Percentiles rank a stretch among this genome's conserved stretches.
phyloP scores from a whole-genome alignment of 805 yeast genomes.

The Pichia heedii region DNA sequence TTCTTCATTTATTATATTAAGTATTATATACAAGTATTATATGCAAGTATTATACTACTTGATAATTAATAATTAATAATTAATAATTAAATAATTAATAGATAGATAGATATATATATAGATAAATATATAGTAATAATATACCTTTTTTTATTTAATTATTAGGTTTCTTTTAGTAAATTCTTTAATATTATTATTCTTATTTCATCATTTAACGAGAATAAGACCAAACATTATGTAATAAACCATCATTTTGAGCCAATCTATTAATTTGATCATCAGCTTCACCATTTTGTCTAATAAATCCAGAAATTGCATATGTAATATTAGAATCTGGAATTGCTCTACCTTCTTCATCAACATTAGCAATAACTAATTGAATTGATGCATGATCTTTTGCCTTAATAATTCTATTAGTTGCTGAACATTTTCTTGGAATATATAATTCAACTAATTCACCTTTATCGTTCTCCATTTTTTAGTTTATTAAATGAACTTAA shows the following conservation, averaged over 20 bases:
- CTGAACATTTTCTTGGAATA: conserved; percentile 99
- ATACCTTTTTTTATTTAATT: too few relatives aligned
- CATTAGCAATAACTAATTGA: conserved; percentile 97
- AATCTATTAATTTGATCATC: conserved; percentile 99
- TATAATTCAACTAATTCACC: conserved; percentile 99
- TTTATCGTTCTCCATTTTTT: conserved; percentile 98
- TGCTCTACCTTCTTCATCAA: conserved; percentile 94
- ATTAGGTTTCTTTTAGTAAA: too few relatives aligned
- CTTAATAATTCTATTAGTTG: conserved; percentile 99
- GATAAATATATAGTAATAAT: too few relatives aligned
- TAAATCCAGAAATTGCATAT: conserved; percentile 94
- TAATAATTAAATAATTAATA: too few relatives aligned
- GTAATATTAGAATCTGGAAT: conserved; percentile 85
- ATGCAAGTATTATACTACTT: too few relatives aligned
- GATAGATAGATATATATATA: too few relatives aligned
- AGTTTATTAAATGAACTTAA: background rate
- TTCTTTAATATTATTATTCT: too few relatives aligned
- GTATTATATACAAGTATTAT: too few relatives aligned
- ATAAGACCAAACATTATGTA: conserved; percentile 93
- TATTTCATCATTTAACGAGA: conserved; percentile 92
- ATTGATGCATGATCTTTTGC: conserved; percentile 99
- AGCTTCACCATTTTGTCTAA: conserved; percentile 99
- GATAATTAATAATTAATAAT: too few relatives aligned
- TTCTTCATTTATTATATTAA: too few relatives aligned
- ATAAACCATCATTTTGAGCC: conserved; percentile 96